Evolutionary conservation across 139 green algal species (phyloP), one percentile per base, ranked within the genome.

Genomic region (Haematococcus sp.): DNA sequence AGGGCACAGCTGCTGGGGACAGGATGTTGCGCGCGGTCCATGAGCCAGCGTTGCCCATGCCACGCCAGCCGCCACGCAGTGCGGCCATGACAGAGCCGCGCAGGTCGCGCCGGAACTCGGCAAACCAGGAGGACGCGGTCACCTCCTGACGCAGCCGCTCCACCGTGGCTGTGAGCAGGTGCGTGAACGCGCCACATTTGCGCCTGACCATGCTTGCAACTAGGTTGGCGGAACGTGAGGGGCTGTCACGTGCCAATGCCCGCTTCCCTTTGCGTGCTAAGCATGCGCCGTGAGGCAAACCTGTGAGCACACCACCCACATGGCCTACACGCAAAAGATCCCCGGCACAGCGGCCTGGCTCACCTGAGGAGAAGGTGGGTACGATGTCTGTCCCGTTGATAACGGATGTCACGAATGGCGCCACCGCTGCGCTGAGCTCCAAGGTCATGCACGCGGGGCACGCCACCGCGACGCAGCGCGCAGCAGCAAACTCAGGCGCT

Each of bases 371-470:
- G 55, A 89, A 89, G 31, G 84, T 89, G 33, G 84, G 84, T 71
- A 89, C 84, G 19, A 96, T 83, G 77, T 97, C 93, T 2, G 86
- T 83, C 27, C 82, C 84, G 70, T 97, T 88, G 23, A 97, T 74
- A 30, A 97, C 46, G 35, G 75, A 89, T 9, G 91, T 97, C n/a
- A 97, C 92, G 76, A 90, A 95, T 15, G 44, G 61, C 0, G 31
- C 63, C 77, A 91, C 96, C 25, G 78, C 83, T 1, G 76, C 55
- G 0, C 91, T 90, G 44, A 97, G 84, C 76, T 95, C 87, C 65
- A 93, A 60, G 3, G 92, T 97, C 84, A 96, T 91, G 78, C 86
- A 92, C 1, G 85, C 84, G 25, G 93, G 93, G 83, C 91, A 97
- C 19, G 93, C 93, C 34, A 97, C 87, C 13, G 90, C 85, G n/a